Evolutionary conservation across 371 early-diverging fungal genomes (phyloP).

Genomic region (Syncephalastrum monosporum): DNA sequence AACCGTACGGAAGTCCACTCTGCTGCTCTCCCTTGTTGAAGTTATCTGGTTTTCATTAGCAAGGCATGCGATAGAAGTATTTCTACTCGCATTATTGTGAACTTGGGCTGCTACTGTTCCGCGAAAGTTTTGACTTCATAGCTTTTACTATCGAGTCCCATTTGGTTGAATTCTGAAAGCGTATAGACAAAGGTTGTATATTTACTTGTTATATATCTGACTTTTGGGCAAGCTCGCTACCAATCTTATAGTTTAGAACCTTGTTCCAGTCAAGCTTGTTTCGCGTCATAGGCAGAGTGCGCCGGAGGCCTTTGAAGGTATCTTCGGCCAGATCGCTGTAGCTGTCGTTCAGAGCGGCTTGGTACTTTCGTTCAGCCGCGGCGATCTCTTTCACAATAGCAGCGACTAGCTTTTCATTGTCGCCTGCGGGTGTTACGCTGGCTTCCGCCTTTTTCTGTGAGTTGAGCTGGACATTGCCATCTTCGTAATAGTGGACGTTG

Average conservation of each 20-base stretch:
- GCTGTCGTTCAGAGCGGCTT: slow-evolving; percentile 79
- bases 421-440: slow-evolving; percentile 39
- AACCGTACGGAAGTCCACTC: too few species aligned
- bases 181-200: slow-evolving; percentile 5
- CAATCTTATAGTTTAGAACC: slow-evolving; percentile 62
- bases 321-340: slow-evolving; percentile 78
- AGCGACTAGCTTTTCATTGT: slow-evolving; percentile 47
- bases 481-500: slow-evolving; percentile 96
- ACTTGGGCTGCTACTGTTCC: too few species aligned
- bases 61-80: too few species aligned
- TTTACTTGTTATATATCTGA: slow-evolving; percentile 22
- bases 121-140: too few species aligned
- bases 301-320: slow-evolving; percentile 89
- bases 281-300: slow-evolving; percentile 89
- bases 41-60: too few species aligned
- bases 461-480: slow-evolving; percentile 96
- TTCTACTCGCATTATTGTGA: too few species aligned
- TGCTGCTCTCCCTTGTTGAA: too few species aligned
- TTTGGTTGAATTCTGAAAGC: neutral
- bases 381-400: slow-evolving; percentile 64
- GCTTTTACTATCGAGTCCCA: too few species aligned
- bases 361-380: slow-evolving; percentile 79
- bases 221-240: slow-evolving; percentile 47
- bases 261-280: slow-evolving; percentile 94
- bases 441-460: slow-evolving; percentile 63